A percentile compares a stretch with the other conserved stretches of the same genome.
phyloP scores from a whole-genome alignment of 371 early-diverging fungal genomes.

The Catenaria anguillulae region DNA sequence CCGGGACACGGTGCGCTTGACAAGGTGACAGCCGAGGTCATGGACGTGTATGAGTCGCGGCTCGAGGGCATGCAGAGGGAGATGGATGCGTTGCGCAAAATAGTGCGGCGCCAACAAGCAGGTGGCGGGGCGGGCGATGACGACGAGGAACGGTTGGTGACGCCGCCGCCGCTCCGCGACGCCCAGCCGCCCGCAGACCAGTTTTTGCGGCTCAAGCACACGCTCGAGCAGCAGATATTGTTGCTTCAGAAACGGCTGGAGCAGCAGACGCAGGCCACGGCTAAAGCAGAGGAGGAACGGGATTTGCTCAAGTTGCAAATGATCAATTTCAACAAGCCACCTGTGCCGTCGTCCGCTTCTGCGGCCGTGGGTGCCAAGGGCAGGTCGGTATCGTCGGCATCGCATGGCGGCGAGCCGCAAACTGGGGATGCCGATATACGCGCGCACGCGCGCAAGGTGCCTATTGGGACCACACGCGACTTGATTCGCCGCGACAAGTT shows the following conservation, averaged over 20 bases:
- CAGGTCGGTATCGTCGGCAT: not conserved
- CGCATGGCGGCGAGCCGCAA: not conserved
- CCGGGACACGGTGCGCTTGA: constrained; percentile 18
- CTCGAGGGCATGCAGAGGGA: constrained; percentile 4
- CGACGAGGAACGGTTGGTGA: no score
- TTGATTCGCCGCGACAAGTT: constrained; percentile 21
- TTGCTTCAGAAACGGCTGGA: constrained; percentile 2
- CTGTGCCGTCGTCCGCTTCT: not conserved
- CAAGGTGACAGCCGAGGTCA: constrained; percentile 18
- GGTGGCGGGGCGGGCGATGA: not conserved
- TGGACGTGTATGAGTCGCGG: constrained; percentile 20
- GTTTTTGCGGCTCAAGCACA: constrained; percentile 10
- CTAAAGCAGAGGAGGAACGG: not conserved
- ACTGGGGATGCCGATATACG: no score
- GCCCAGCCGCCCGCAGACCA: constrained; percentile 1
- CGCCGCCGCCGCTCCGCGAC: constrained; percentile 2
- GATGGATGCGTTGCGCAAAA: not conserved
- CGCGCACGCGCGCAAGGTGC: not conserved
- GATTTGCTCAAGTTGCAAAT: constrained; percentile 20
- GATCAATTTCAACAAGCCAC: constrained; percentile 5
- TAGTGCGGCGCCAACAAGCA: not conserved
- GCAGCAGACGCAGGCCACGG: not conserved
- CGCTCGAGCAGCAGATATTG: constrained; percentile 10
- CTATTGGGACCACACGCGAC: constrained; percentile 15
- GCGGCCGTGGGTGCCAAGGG: not conserved